These are phyloP conservation scores for Nemania sp. DNA, from an alignment of 2,329 filamentous ascomycete genomes.

Conservation along the genomic window DNA sequence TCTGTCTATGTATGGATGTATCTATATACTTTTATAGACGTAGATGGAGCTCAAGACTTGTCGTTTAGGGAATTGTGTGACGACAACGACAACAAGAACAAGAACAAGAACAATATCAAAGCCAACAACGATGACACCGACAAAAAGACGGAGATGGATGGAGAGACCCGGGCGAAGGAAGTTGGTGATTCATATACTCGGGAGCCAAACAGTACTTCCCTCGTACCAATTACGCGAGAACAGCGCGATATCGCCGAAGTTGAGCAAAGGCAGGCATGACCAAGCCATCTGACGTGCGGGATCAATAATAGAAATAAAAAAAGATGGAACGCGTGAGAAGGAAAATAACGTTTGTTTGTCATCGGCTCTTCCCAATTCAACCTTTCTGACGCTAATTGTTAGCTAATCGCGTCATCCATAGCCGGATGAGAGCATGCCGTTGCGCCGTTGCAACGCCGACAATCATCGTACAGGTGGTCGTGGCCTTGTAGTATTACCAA, in stretches of 20 bases:
- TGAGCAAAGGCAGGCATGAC: slow-evolving; percentile 8
- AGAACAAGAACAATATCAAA: background rate
- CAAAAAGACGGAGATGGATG: background rate
- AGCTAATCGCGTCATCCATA: slow-evolving; percentile 32
- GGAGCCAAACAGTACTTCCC: too few species aligned
- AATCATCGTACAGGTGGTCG: too few species aligned
- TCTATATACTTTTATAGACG: background rate
- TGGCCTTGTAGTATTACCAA: background rate
- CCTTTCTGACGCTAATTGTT: slow-evolving; percentile 24
- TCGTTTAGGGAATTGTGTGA: background rate
- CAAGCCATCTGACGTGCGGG: slow-evolving; percentile 15
- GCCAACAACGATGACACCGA: background rate
- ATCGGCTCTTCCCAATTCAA: slow-evolving; percentile 24
- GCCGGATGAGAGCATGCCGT: slow-evolving; percentile 30
- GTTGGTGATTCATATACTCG: background rate
- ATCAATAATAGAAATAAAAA: background rate
- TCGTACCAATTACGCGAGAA: slow-evolving; percentile 21
- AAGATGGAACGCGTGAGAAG: slow-evolving; percentile 16
- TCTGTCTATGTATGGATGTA: background rate
- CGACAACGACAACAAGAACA: background rate
- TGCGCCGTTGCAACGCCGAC: background rate
- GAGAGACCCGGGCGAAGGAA: background rate
- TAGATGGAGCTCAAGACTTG: background rate
- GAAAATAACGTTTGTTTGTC: slow-evolving; percentile 12
- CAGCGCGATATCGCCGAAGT: background rate